phyloP scores from a whole-genome alignment of 176 grass and related monocot species.

The Bonia amplexicaulis region DNA sequence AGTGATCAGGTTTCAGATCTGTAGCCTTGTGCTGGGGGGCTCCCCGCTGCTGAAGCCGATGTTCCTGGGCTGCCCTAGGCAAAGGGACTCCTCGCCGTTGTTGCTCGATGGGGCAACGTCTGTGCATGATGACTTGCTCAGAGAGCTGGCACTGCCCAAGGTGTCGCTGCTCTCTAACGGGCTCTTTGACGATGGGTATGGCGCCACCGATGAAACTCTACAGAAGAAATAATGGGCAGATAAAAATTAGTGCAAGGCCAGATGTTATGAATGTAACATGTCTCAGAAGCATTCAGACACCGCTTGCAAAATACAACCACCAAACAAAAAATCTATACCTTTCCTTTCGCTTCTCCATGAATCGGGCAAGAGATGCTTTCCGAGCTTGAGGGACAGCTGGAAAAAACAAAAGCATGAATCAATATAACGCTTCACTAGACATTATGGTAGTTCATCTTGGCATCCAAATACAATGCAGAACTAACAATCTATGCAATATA shows the following conservation, averaged over 20 bases:
- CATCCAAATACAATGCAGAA: neutral
- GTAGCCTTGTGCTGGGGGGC: constrained; percentile 33
- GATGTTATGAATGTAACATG: neutral
- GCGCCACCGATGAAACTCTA: constrained; percentile 48
- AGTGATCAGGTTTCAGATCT: constrained; percentile 28
- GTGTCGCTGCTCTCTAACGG: constrained; percentile 39
- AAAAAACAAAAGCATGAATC: constrained; percentile 20
- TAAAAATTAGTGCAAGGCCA: neutral
- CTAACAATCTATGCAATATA: neutral
- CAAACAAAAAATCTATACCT: constrained; percentile 37
- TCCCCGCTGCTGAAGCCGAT: constrained; percentile 35
- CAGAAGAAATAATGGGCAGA: neutral
- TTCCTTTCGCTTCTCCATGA: constrained; percentile 81
- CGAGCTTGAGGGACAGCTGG: constrained; percentile 89
- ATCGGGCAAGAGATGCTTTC: constrained; percentile 80
- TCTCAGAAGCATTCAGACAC: neutral
- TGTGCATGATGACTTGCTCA: constrained; percentile 35
- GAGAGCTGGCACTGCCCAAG: constrained; percentile 26
- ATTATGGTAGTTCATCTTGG: neutral
- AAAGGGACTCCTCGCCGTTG: constrained; percentile 29
- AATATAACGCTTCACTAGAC: neutral
- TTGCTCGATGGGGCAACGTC: constrained; percentile 28
- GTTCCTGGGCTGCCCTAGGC: constrained; percentile 36
- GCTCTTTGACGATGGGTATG: constrained; percentile 51
- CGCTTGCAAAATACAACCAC: neutral